Evolutionary conservation across 208 protist genomes (phyloP).

Genomic region (Trypanosoma platydactyli): DNA sequence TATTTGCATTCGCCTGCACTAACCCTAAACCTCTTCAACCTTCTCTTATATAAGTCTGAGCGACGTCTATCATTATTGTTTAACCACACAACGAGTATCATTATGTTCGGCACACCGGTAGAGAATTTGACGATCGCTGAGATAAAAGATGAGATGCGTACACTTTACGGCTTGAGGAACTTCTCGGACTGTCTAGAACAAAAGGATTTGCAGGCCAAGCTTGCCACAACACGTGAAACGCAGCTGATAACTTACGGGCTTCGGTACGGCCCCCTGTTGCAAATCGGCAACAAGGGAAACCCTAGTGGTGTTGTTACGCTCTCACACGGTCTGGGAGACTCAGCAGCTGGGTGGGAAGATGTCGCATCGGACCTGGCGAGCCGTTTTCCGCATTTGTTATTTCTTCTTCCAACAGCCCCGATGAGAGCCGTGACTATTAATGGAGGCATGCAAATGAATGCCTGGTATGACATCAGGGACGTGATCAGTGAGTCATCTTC

Average conservation of each 20-base stretch:
- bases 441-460: constrained; percentile 74
- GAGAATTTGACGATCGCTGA: constrained; percentile 51
- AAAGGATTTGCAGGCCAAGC: constrained; percentile 64
- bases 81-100: background rate
- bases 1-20: background rate
- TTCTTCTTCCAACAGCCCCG: constrained; percentile 90
- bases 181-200: constrained; percentile 70
- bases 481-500: constrained; percentile 19
- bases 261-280: constrained; percentile 63
- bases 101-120: constrained; percentile 37
- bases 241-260: constrained; percentile 58
- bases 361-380: constrained; percentile 58
- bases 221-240: constrained; percentile 41
- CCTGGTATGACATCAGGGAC: constrained; percentile 93
- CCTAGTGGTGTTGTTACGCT: constrained; percentile 88
- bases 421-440: constrained; percentile 87
- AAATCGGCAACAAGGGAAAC: constrained; percentile 66
- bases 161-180: constrained; percentile 60
- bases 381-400: constrained; percentile 82
- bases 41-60: too few species aligned
- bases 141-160: constrained; percentile 71
- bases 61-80: too few species aligned
- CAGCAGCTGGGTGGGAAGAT: constrained; percentile 85
- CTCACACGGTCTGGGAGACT: constrained; percentile 90
- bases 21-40: too few species aligned